Evolutionary conservation across 2,329 filamentous ascomycete genomes (phyloP), one percentile per base, ranked within the genome.

Genomic region (Hymenoscyphus occultus): DNA sequence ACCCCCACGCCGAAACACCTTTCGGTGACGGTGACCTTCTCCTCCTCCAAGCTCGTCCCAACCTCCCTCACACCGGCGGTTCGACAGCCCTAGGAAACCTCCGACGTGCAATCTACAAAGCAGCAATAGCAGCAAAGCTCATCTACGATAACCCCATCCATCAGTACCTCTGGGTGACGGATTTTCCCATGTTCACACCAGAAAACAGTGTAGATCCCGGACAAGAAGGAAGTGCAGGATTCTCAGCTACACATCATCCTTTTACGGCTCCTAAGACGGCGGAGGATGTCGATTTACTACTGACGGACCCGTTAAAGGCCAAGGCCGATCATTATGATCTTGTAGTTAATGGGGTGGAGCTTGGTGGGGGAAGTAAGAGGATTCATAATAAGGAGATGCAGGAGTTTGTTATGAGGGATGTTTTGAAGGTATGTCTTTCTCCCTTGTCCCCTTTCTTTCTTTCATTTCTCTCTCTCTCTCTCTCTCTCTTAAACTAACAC

Each of bases 281-380:
- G 0, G 79, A 81, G 4, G 93, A 98, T 74, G 84, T 96, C 16
- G 88, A 92, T 48, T 78, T 92, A 0, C 85, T 98, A 1, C 81
- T 87, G 45, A 87, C 83, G 0, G 83, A 93, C 51, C 94, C 95
- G 0, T 81, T 92, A 0, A 78, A 83, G 58, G 92, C 87, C 1
- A 86, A 84, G 71, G 96, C 90, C 3, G 94, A 96, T 72, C 93
- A 97, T 75, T 99, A 97, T 78, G 95, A 99, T 72, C 86, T 99
- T 14, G 94, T 99, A 0, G 86, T 98, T 71, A 99, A 99, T 75
- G 95, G 95, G 3, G 87, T 97, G 5, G 95, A 99, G 77, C 84
- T 99, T 1, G 95, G 95, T 32, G 95, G 95, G 12, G 96, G 95
- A 40, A 96, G 91, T 76, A 86, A 92, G 14, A 91, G 95, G 83